Conservation (phyloP, 208 protist genomes). For the Crithidia fasciculata region DNA sequence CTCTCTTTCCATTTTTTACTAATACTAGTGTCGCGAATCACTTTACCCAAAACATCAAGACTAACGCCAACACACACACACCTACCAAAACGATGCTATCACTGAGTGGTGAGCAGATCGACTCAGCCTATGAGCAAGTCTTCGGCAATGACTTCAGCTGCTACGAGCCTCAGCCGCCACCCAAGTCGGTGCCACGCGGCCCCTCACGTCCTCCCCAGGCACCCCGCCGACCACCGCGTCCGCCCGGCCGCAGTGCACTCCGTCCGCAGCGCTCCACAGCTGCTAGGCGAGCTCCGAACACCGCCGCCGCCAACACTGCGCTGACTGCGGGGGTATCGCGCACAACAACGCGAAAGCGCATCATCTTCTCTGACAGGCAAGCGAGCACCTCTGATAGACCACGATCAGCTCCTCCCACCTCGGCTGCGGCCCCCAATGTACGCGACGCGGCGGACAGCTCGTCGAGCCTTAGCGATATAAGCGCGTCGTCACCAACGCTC, state of each 20-base stretch:
- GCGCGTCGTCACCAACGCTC: neutral
- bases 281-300: too few relatives aligned
- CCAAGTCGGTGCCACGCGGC: neutral
- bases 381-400: neutral
- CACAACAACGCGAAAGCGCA: conserved; percentile 3
- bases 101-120: neutral
- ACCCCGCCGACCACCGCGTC: conserved; percentile 5
- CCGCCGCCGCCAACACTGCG: neutral
- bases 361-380: conserved; percentile 6
- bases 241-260: neutral
- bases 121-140: conserved; percentile 17
- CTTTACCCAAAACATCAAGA: too few relatives aligned
- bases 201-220: neutral
- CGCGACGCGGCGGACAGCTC: neutral
- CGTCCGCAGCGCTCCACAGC: neutral
- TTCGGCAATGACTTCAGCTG: conserved; percentile 12
- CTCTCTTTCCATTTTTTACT: too few relatives aligned
- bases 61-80: too few relatives aligned
- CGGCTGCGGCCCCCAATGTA: neutral
- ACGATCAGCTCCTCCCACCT: neutral
- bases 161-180: conserved; percentile 2
- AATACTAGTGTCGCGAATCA: too few relatives aligned
- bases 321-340: neutral
- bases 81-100: conserved; percentile 4
- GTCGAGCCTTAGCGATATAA: neutral